A percentile compares a stretch with the other conserved stretches of the same genome.
phyloP scores from a whole-genome alignment of 768 basidiomycete species.

The Rhodosporidiobolus odoratus region DNA sequence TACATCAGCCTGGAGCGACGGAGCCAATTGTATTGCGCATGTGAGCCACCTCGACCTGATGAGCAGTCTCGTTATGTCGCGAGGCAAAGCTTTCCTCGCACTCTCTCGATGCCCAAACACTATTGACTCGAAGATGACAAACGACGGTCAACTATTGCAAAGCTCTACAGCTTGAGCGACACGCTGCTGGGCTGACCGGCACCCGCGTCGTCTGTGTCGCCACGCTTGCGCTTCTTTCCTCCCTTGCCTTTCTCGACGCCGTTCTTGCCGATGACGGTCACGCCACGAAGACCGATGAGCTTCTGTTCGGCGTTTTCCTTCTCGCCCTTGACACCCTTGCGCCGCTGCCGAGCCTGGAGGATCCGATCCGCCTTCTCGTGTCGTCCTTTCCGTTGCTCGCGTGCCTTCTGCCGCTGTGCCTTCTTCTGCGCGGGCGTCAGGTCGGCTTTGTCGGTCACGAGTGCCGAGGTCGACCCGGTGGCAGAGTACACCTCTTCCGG shows the following conservation, averaged over 20 bases:
- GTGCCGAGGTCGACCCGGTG: slow-evolving; percentile 38
- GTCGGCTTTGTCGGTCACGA: slow-evolving; percentile 58
- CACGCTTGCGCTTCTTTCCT: slow-evolving; percentile 33
- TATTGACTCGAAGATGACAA: not conserved
- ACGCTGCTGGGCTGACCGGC: slow-evolving; percentile 15
- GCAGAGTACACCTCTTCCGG: slow-evolving; percentile 80
- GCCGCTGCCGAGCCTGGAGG: slow-evolving; percentile 44
- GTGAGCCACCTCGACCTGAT: too few relatives aligned
- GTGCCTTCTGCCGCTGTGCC: slow-evolving; percentile 51
- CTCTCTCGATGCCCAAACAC: not conserved
- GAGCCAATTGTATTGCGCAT: not conserved
- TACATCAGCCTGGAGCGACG: not conserved
- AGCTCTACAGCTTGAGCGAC: slow-evolving; percentile 31
- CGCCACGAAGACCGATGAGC: slow-evolving; percentile 75
- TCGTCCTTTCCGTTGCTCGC: slow-evolving; percentile 56
- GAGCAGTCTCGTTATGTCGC: too few relatives aligned
- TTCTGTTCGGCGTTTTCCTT: slow-evolving; percentile 76
- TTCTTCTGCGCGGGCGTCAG: slow-evolving; percentile 80
- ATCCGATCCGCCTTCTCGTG: slow-evolving; percentile 60
- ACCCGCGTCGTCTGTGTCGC: slow-evolving; percentile 21
- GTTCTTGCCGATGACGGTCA: slow-evolving; percentile 76
- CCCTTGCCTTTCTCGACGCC: slow-evolving; percentile 30
- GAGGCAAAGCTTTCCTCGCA: not conserved
- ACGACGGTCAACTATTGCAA: not conserved
- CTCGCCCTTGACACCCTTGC: slow-evolving; percentile 60